phyloP scores from a whole-genome alignment of 371 early-diverging fungal genomes.

The Actinomucor elegans region DNA sequence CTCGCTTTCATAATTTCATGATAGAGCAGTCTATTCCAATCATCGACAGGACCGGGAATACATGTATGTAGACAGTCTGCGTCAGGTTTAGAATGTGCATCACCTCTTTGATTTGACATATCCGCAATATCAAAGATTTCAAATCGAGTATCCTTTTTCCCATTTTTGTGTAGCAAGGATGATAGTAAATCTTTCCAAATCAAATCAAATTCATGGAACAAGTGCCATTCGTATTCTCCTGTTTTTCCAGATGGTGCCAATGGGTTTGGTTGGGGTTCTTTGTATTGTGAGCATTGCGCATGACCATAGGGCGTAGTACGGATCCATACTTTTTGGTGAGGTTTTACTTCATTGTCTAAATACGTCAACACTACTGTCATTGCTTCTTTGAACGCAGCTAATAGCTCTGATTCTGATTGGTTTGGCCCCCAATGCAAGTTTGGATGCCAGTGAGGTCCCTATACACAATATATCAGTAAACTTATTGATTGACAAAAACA shows the following conservation, averaged over 20 bases:
- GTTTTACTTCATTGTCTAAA: constrained; percentile 22
- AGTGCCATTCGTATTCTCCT: constrained; percentile 51
- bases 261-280: constrained; percentile 27
- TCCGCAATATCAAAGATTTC: constrained; percentile 33
- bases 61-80: constrained; percentile 49
- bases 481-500: too few relatives aligned
- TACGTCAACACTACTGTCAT: constrained; percentile 31
- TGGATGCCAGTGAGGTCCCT: constrained; percentile 52
- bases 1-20: constrained; percentile 32
- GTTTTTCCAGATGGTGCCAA: constrained; percentile 30
- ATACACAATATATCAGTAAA: neutral
- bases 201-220: constrained; percentile 38
- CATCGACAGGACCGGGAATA: constrained; percentile 49
- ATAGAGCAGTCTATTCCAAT: constrained; percentile 44
- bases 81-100: constrained; percentile 49
- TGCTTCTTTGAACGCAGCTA: constrained; percentile 34
- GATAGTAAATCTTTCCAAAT: constrained; percentile 41
- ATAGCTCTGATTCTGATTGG: constrained; percentile 31
- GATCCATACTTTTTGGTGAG: constrained; percentile 42
- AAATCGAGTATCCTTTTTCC: constrained; percentile 26
- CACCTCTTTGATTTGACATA: constrained; percentile 40
- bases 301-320: constrained; percentile 52
- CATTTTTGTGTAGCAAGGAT: neutral
- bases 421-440: constrained; percentile 37
- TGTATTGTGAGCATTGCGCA: constrained; percentile 38